Base-by-base conservation (phyloP, 768 basidiomycete species). In the Brasilioporus rufonigricans region DNA sequence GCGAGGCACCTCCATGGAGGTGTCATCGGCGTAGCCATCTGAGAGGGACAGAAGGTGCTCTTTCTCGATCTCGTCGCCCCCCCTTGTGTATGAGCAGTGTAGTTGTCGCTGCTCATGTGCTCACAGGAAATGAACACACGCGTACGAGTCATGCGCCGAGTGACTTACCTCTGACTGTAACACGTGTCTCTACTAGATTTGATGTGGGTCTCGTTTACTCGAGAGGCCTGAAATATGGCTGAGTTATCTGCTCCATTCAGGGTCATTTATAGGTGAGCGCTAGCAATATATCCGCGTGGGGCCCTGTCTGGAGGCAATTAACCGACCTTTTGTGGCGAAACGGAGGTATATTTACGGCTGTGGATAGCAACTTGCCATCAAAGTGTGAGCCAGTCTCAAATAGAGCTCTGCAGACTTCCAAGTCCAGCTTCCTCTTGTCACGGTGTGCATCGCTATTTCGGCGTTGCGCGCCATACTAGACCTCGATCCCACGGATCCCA, bases 51-150 rank as follows among this genome's bases (percentile, higher is more conserved):
- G 53, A 16, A 66, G 56, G 23, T 26, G 43, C 23, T 63, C 59
- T 19, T 57, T 58, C 24, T 68, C 61, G 31, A 58, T 32, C 19
- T 59, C 56, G 3, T 62, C 54, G 12, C 67, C 49, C 14, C 35
- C 36, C 29, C 44, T 23, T 47, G 61, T 40, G 31, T 48, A 9
- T 59, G 61, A 33, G 35, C 3, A 9, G 43, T 51, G 46, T 64
- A 61, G 23, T 46, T 21, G 47, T 60, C 41, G 44, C 14, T 44
- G 40, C 16, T 35, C 66, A 68, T 70, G 47, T 67, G 45, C n/a
- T 46, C 14, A 21, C 19, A 16, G n/a, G 21, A 35, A 16, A 27
- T 61, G 38, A 55, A 47, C 24, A 32, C 24, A 7, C 33, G 18
- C 10, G 26, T 31, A 13, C 27, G 21, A 5, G 36, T 31, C 16